Evolutionary conservation across 2,329 filamentous ascomycete species (phyloP).

Genomic region (Apiospora pterosperma): DNA sequence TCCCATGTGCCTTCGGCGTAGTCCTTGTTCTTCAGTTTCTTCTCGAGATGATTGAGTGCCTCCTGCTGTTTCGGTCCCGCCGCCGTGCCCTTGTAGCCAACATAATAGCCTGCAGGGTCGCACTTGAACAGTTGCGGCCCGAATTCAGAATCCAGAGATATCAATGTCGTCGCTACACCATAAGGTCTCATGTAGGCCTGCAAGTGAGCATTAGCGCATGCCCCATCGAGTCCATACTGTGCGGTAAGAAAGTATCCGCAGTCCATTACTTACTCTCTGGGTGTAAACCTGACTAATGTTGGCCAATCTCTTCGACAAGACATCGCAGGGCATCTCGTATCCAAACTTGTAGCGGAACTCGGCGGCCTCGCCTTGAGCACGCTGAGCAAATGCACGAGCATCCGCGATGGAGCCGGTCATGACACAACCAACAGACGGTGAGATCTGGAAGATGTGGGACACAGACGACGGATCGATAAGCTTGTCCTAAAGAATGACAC

Average conservation of each 20-base stretch:
- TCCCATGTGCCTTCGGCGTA: conserved; percentile 89
- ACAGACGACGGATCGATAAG: conserved; percentile 97
- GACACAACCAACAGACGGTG: conserved; percentile 92
- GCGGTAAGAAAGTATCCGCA: not conserved
- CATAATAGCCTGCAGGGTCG: conserved; percentile 96
- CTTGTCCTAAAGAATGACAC: conserved; percentile 69
- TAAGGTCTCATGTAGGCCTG: conserved; percentile 96
- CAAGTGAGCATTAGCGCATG: conserved; percentile 23
- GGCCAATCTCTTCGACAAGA: conserved; percentile 90
- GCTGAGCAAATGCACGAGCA: conserved; percentile 86
- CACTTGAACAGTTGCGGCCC: conserved; percentile 98
- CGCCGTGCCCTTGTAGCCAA: conserved; percentile 96
- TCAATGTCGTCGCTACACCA: conserved; percentile 90
- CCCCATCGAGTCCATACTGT: conserved; percentile 1
- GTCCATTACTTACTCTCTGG: conserved; percentile 66
- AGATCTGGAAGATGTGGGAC: conserved; percentile 95
- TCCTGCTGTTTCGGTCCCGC: conserved; percentile 98
- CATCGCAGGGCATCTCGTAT: conserved; percentile 99
- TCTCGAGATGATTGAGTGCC: conserved; percentile 96
- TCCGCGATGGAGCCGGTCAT: conserved; percentile 99
- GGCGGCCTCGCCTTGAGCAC: conserved; percentile 91
- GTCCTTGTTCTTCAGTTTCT: conserved; percentile 99
- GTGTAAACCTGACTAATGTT: conserved; percentile 99
- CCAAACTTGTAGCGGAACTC: conserved; percentile 99
- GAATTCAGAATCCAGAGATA: conserved; percentile 87